These are phyloP conservation scores for Volvox carteri DNA, from an alignment of 163 green algal genomes.

Conservation along the genomic window DNA sequence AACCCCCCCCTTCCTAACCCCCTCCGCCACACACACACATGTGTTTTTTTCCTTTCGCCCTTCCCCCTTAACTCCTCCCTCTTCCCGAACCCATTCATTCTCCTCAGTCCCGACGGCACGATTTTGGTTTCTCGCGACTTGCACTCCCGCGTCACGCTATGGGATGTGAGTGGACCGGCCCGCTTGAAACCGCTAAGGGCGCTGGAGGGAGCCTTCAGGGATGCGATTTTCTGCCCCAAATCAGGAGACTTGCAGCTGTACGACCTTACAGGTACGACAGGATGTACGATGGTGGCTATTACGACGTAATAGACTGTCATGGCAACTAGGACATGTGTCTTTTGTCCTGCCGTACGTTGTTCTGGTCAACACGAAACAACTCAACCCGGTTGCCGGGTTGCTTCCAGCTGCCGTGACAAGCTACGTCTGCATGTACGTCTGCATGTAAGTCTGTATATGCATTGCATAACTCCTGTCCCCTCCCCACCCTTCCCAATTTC, in stretches of 20 bases:
- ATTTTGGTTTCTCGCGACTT: conserved; percentile 32
- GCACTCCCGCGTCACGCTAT: conserved; percentile 11
- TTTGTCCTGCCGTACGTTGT: no score
- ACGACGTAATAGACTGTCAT: no score
- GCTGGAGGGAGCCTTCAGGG: conserved; percentile 36
- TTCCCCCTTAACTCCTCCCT: background rate
- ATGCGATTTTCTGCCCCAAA: conserved; percentile 18
- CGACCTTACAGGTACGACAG: conserved; percentile 6
- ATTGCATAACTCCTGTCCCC: no score
- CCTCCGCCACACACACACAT: background rate
- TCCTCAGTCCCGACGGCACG: conserved; percentile 39
- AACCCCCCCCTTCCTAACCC: background rate
- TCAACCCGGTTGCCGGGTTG: no score
- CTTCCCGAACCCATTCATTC: background rate
- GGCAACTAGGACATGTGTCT: no score
- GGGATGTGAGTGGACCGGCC: conserved; percentile 38
- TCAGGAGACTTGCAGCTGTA: conserved; percentile 50
- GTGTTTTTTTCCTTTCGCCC: background rate
- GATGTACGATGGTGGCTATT: no score
- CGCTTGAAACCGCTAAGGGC: conserved; percentile 18
- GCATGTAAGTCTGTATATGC: no score
- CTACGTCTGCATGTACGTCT: no score
- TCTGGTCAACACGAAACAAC: no score
- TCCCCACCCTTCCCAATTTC: no score
- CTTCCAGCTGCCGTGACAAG: no score